A percentile compares a stretch with the other conserved stretches of the same genome.
These are phyloP conservation scores for Buddleja alternifolia DNA, from an alignment of 257 asterid genomes.

Conservation along the genomic window DNA sequence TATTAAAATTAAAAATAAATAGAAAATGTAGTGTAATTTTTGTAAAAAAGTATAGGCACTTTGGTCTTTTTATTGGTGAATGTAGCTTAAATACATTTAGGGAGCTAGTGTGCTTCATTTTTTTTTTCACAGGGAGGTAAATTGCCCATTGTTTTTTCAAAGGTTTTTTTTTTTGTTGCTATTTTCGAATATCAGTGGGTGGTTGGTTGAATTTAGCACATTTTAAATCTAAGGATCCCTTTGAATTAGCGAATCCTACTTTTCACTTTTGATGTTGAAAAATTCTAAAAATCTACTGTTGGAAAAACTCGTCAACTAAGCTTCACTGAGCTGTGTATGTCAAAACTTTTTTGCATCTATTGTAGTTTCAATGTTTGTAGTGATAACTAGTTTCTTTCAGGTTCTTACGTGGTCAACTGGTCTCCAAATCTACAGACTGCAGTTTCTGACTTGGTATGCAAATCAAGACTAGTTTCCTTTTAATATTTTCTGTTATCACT, in stretches of 20 bases:
- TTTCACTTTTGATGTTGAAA: conserved; percentile 24
- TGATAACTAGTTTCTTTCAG: conserved; percentile 50
- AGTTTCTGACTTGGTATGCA: conserved; percentile 88
- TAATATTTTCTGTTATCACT: conserved; percentile 5
- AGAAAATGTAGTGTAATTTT: too few relatives aligned
- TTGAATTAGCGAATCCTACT: neutral
- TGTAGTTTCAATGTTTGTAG: conserved; percentile 3
- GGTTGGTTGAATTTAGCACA: too few relatives aligned
- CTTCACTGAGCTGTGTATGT: conserved; percentile 17
- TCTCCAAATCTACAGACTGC: conserved; percentile 98
- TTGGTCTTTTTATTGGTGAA: too few relatives aligned
- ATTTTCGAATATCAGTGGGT: too few relatives aligned
- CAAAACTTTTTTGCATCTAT: neutral
- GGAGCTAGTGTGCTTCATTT: too few relatives aligned
- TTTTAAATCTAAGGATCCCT: conserved; percentile 7
- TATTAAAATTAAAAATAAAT: too few relatives aligned
- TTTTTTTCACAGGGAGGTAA: too few relatives aligned
- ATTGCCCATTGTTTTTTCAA: too few relatives aligned
- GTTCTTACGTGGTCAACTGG: conserved; percentile 99
- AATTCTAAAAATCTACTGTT: neutral
- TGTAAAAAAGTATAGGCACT: too few relatives aligned
- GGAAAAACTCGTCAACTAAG: conserved; percentile 15
- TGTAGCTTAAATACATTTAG: too few relatives aligned
- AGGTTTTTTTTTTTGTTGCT: too few relatives aligned
- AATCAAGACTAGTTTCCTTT: conserved; percentile 9